Conservation (phyloP, 805 yeast species). For the Starmera pachycereana region DNA sequence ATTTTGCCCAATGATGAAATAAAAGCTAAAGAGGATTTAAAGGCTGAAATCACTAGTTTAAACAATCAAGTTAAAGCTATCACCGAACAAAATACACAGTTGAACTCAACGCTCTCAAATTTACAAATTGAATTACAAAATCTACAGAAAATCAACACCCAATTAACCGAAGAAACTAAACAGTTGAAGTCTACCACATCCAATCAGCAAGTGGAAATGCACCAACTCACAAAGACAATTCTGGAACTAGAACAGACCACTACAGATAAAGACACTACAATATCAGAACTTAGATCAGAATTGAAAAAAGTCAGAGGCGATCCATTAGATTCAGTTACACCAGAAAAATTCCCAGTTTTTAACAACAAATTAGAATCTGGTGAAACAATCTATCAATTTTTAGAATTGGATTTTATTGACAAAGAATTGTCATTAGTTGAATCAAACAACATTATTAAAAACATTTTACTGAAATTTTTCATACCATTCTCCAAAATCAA, state of each 20-base stretch:
- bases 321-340: conserved; percentile 12
- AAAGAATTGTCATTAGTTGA: conserved; percentile 15
- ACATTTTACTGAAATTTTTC: conserved; percentile 20
- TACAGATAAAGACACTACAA: too few species aligned
- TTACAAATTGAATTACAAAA: too few species aligned
- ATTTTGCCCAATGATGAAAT: background rate
- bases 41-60: background rate
- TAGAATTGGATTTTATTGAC: conserved; percentile 21
- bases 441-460: conserved; percentile 25
- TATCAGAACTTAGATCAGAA: conserved; percentile 2
- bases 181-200: conserved; percentile 1
- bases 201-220: too few species aligned
- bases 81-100: background rate
- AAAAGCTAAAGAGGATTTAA: background rate
- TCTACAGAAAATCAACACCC: too few species aligned
- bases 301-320: conserved; percentile 15
- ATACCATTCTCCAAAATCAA: conserved; percentile 22
- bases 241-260: too few species aligned
- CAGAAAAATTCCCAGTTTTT: conserved; percentile 19
- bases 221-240: too few species aligned
- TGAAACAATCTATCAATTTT: conserved; percentile 7
- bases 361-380: conserved; percentile 7
- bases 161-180: background rate
- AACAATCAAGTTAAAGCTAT: background rate
- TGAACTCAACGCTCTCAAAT: too few species aligned